phyloP scores from a whole-genome alignment of 495 filamentous ascomycete genomes.

The Tuber melanosporum region DNA sequence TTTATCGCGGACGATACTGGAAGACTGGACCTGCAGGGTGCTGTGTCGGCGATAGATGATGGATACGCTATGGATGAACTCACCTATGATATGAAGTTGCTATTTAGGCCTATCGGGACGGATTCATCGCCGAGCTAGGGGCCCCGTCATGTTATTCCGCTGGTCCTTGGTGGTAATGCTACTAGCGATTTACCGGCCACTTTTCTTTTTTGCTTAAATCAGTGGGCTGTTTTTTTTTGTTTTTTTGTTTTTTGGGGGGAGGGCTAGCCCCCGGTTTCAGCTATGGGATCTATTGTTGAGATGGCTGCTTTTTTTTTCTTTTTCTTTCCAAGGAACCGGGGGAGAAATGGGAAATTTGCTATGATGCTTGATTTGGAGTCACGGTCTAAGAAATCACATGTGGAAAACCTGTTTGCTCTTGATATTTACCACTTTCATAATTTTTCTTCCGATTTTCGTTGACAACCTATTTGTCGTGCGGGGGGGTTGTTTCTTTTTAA shows the following conservation, averaged over 20 bases:
- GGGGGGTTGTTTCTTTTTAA: not conserved
- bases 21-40: conserved; percentile 24
- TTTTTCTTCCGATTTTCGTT: not conserved
- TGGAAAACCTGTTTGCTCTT: not conserved
- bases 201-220: not conserved
- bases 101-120: conserved; percentile 51
- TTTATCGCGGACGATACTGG: conserved; percentile 39
- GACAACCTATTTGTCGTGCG: not conserved
- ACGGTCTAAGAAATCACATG: not conserved
- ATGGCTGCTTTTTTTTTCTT: not conserved
- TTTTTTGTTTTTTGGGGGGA: not conserved
- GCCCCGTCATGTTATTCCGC: not conserved
- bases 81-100: conserved; percentile 60
- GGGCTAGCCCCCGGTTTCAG: not conserved
- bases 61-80: conserved; percentile 55
- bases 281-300: not conserved
- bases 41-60: conserved; percentile 49
- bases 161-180: not conserved
- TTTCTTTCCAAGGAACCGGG: not conserved
- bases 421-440: not conserved
- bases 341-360: not conserved
- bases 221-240: not conserved
- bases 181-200: not conserved
- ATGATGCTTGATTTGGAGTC: not conserved
- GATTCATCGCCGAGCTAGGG: not conserved